A percentile compares a stretch with the other conserved stretches of the same genome.
phyloP scores from a whole-genome alignment of 2,329 filamentous ascomycete species.

The Tolypocladium album region DNA sequence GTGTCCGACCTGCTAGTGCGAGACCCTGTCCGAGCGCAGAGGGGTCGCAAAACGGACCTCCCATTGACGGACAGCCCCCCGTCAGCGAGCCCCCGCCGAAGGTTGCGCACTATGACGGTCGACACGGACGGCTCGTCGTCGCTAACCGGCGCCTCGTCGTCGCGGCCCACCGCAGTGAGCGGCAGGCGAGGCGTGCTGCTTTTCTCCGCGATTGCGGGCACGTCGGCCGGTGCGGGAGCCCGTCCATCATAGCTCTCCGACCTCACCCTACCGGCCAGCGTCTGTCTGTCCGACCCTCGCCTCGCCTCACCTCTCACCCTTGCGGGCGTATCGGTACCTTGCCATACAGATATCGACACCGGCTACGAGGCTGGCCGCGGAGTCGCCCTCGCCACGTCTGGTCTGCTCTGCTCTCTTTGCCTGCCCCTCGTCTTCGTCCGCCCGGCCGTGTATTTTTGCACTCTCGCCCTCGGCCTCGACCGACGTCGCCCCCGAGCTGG shows the following conservation, averaged over 20 bases:
- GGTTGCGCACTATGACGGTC: not conserved
- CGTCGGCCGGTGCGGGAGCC: not conserved
- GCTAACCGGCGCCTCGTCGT: not conserved
- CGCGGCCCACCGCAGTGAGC: not conserved
- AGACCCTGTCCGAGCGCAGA: too few species aligned
- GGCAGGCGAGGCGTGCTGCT: not conserved
- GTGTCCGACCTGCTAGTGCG: not conserved
- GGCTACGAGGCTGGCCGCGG: not conserved
- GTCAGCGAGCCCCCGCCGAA: too few species aligned
- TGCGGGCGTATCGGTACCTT: not conserved
- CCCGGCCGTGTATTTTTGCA: not conserved
- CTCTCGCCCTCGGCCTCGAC: not conserved
- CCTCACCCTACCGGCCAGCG: not conserved
- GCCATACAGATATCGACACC: not conserved
- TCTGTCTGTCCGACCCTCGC: not conserved
- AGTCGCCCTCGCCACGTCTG: not conserved
- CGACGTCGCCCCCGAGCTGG: not conserved
- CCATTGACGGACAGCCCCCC: too few species aligned
- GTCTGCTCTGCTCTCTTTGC: not conserved
- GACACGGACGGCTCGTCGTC: not conserved
- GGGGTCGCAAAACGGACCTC: too few species aligned
- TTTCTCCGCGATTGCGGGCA: slow-evolving; percentile 5
- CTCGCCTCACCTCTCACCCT: not conserved
- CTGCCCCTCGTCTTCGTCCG: not conserved
- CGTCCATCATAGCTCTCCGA: not conserved